phyloP scores from a whole-genome alignment of 1,284 basidiomycete species.

The Cryptococcus jaspeensis region DNA sequence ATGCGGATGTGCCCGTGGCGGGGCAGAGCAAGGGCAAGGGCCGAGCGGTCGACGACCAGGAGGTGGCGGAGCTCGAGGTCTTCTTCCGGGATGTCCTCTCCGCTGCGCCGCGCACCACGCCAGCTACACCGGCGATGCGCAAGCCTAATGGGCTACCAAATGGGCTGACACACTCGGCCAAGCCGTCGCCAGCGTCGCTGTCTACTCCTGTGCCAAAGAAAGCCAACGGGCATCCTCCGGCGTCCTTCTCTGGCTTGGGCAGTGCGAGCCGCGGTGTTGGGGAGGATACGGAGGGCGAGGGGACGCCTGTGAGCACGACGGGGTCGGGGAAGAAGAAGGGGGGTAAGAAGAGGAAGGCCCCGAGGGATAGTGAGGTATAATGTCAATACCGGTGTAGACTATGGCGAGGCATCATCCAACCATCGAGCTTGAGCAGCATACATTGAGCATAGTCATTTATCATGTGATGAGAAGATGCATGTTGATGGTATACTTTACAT shows the following conservation, averaged over 20 bases:
- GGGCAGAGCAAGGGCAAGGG: slow-evolving; percentile 3
- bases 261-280: neutral
- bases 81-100: slow-evolving; percentile 29
- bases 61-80: slow-evolving; percentile 27
- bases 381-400: neutral
- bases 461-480: neutral
- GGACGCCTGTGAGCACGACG: slow-evolving; percentile 2
- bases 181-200: neutral
- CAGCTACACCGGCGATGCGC: neutral
- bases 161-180: slow-evolving; percentile 2
- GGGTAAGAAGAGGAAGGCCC: slow-evolving; percentile 18
- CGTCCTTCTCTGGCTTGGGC: neutral
- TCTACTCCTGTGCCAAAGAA: slow-evolving; percentile 8
- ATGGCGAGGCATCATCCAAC: neutral
- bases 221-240: slow-evolving; percentile 11
- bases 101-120: neutral
- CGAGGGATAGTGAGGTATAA: slow-evolving; percentile 7
- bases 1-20: neutral
- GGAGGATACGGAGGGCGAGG: slow-evolving; percentile 5
- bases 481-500: neutral
- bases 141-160: slow-evolving; percentile 4
- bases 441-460: neutral
- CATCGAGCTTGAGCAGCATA: neutral
- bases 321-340: slow-evolving; percentile 13
- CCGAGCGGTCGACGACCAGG: slow-evolving; percentile 18